Base-by-base conservation (phyloP, 2,329 filamentous ascomycete species). In the Aspergillus ochraceus region DNA sequence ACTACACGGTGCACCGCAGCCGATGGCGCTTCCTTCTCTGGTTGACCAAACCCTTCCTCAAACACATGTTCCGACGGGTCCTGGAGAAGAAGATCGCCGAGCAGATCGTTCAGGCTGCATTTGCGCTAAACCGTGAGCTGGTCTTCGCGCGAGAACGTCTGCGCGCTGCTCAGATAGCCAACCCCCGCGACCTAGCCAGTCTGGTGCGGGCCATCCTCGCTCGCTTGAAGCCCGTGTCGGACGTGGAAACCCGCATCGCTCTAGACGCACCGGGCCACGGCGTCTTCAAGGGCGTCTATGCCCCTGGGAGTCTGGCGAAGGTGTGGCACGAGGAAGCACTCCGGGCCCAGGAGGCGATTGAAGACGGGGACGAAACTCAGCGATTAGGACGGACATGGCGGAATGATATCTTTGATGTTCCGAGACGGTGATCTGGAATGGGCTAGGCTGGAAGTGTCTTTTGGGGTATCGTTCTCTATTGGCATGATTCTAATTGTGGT, bases 271-370 rank as follows among this genome's bases (percentile, higher is more conserved):
- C 83, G 0, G 79, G 82, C 17, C 79, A 81, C 64, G 85, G 86
- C 30, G 81, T 94, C 0, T 98, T 98, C 80, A 87, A 87, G 66
- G 91, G 90, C 4, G 85, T 92, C 1, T 97, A 97, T 77, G 89
- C 94, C 0, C 94, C 94, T 0, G 93, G 92, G 0, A 97, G 92
- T 74, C 80, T 97, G 26, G 90, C 95, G 54, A 92, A 90, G 77
- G 76, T 96, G n/a, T 97, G 92, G 91, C 86, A 94, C 65, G 88
- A 92, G 64, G 90, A 96, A 76, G 92, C 86, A 0, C 77, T 80
- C 22, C 81, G 83, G 62, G 92, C 91, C 0, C 83, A 82, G 20
- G 90, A 96, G 74, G 83, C 87, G 46, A 86, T 96, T 42, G 87
- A 93, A 64, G 90, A 94, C 64, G 73, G 73, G 6, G 88, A 87